These are phyloP conservation scores for Mycena rebaudengoi DNA, from an alignment of 768 basidiomycete genomes.

Conservation along the genomic window DNA sequence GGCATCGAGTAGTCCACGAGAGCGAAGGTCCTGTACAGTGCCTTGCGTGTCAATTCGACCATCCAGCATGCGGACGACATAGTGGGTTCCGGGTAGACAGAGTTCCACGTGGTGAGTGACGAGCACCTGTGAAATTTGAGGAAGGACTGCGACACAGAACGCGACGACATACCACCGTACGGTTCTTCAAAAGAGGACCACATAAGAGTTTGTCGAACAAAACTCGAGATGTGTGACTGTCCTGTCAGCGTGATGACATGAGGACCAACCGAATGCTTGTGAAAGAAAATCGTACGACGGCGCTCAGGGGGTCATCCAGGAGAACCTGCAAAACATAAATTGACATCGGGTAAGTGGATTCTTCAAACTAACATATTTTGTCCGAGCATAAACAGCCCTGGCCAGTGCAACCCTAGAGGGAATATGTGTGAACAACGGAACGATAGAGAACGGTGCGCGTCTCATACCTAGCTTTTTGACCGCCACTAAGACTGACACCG, in stretches of 20 bases:
- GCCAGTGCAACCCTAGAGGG: constrained; percentile 73
- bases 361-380: constrained; percentile 56
- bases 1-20: constrained; percentile 67
- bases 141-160: neutral
- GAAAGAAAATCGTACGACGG: constrained; percentile 53
- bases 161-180: constrained; percentile 59
- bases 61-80: constrained; percentile 82
- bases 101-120: constrained; percentile 91
- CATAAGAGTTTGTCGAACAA: constrained; percentile 70
- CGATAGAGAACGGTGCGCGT: neutral
- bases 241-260: constrained; percentile 43
- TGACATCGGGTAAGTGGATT: no score
- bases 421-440: no score
- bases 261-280: no score
- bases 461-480: constrained; percentile 64
- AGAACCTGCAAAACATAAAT: no score
- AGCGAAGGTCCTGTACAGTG: constrained; percentile 67
- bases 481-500: constrained; percentile 48
- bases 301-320: constrained; percentile 68
- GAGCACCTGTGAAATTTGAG: constrained; percentile 36
- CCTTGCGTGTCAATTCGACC: constrained; percentile 84
- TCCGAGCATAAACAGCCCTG: constrained; percentile 66
- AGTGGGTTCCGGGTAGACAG: constrained; percentile 75
- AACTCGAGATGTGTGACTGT: constrained; percentile 72
- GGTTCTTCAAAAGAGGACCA: constrained; percentile 70